A percentile compares a stretch with the other conserved stretches of the same genome.
Evolutionary conservation across 192 early-diverging fungal species (phyloP).

Genomic region (Backusella sp.): DNA sequence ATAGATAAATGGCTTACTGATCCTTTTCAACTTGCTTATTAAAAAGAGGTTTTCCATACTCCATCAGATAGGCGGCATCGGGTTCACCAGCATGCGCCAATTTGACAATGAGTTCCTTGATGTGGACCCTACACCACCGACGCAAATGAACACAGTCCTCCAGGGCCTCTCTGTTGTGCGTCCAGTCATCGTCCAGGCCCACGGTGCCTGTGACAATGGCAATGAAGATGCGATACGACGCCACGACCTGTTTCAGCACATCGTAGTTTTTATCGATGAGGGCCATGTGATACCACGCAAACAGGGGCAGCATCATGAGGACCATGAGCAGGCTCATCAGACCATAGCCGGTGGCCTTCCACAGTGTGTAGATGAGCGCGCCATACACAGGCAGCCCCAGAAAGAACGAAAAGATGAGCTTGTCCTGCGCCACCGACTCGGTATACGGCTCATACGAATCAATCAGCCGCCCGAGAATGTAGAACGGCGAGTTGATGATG

Average conservation of each 20-base stretch:
- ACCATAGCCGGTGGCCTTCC: slow-evolving; percentile 31
- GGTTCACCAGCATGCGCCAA: slow-evolving; percentile 4
- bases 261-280: slow-evolving; percentile 39
- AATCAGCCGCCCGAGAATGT: slow-evolving; percentile 35
- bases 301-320: slow-evolving; percentile 33
- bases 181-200: not conserved
- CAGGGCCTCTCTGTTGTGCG: slow-evolving; percentile 12
- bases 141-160: slow-evolving; percentile 23
- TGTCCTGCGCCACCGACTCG: slow-evolving; percentile 44
- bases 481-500: slow-evolving; percentile 42
- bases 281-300: slow-evolving; percentile 46
- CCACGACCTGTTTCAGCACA: slow-evolving; percentile 32
- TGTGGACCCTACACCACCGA: slow-evolving; percentile 21
- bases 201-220: slow-evolving; percentile 23
- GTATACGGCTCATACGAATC: slow-evolving; percentile 40
- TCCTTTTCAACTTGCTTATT: slow-evolving; percentile 4
- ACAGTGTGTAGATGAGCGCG: slow-evolving; percentile 28
- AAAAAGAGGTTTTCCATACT: slow-evolving; percentile 16
- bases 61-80: slow-evolving; percentile 16
- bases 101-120: not conserved
- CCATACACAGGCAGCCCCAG: slow-evolving; percentile 32
- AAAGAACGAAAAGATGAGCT: slow-evolving; percentile 29
- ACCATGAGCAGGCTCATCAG: slow-evolving; percentile 16
- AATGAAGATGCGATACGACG: slow-evolving; percentile 35
- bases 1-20: not conserved